Evolutionary conservation across 2,329 filamentous ascomycete species (phyloP).

Genomic region (Chalara sp.): DNA sequence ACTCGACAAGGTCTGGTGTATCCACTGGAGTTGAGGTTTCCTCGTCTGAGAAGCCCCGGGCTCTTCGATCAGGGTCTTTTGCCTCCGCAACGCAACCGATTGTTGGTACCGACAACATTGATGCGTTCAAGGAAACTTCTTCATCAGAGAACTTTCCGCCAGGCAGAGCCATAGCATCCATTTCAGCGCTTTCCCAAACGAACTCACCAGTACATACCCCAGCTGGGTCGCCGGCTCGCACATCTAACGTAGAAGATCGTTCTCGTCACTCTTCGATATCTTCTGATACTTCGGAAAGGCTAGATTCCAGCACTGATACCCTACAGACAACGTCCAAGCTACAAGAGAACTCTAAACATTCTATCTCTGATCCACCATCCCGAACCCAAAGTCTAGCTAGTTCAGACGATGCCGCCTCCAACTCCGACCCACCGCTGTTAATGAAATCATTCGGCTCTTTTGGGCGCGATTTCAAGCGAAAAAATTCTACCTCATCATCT

Average conservation of each 20-base stretch:
- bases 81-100: slow-evolving; percentile 56
- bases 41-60: slow-evolving; percentile 40
- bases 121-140: slow-evolving; percentile 50
- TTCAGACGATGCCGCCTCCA: background rate
- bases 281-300: slow-evolving; percentile 19
- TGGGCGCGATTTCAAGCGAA: slow-evolving; percentile 25
- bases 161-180: slow-evolving; percentile 57
- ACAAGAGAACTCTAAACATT: too few species aligned
- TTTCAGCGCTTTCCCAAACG: slow-evolving; percentile 55
- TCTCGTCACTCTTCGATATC: slow-evolving; percentile 45
- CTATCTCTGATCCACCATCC: slow-evolving; percentile 20
- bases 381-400: background rate
- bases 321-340: too few species aligned
- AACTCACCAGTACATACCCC: slow-evolving; percentile 43
- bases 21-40: slow-evolving; percentile 42
- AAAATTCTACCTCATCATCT: slow-evolving; percentile 30
- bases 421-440: slow-evolving; percentile 30
- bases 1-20: slow-evolving; percentile 32
- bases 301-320: too few species aligned
- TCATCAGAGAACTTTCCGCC: slow-evolving; percentile 53
- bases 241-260: slow-evolving; percentile 31
- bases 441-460: slow-evolving; percentile 33
- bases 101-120: slow-evolving; percentile 59
- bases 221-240: slow-evolving; percentile 34
- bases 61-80: slow-evolving; percentile 56